Base-by-base conservation (phyloP, 768 basidiomycete species). In the Mycena floridula region DNA sequence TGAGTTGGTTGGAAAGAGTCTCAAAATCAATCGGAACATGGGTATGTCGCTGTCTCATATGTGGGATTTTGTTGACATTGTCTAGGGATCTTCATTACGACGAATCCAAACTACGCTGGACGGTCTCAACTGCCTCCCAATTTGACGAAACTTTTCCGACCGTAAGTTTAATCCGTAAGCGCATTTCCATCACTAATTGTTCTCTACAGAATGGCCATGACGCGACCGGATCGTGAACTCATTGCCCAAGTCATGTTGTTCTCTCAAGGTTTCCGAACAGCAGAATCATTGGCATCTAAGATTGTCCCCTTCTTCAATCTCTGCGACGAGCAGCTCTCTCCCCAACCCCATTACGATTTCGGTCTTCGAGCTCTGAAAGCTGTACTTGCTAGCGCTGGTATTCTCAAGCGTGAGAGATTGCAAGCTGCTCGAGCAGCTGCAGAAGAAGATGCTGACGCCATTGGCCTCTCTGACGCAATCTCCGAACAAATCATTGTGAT, bases 161-260 rank as follows among this genome's bases (percentile, higher is more conserved):
- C 89, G 88, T 91, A 54, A 55, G 85, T 77, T 25, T 9, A 9
- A 16, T 45, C 23, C 32, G 16, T 21, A 27, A 24, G 35, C 11
- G 23, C 22, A 4, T 3, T 28, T n/a, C 24, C 50, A 42, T 52
- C 54, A 23, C 53, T 55, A 26, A 54, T 20, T 50, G 5, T 30
- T 25, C 40, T 42, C 7, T 40, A 24, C 50, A 95, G 92, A 48
- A 97, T 98, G 89, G 92, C 96, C 26, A 99, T 99, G 96, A 96
- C 96, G 6, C 82, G 91, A 41, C 96, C 96, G 21, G 96, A 98
- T 62, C 84, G 93, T 48, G 95, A 99, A 62, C 83, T 99, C 39
- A 99, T 99, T 56, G 96, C 96, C 3, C 96, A 99, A 67, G 96
- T 99, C 61, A 93, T 98, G 89, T 71, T 99, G 37, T 98, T 98